Evolutionary conservation across 129 eudicot genomes (phyloP), one percentile per base, ranked within the genome.

Genomic region (Escallonia rubra): DNA sequence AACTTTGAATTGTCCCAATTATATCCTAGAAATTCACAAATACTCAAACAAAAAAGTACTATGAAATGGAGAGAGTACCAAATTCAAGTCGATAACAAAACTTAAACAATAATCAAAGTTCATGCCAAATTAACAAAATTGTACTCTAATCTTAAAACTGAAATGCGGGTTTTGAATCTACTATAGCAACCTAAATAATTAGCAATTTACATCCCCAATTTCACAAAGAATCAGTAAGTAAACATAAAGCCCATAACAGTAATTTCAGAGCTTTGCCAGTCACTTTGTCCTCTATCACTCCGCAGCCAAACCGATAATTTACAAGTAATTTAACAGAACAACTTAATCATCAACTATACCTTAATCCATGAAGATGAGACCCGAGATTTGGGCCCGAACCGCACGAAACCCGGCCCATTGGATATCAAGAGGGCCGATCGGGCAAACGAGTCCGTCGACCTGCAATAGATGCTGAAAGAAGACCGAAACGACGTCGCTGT

Each of bases 401-500:
- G 76, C 15, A 73, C 53, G 9, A 64, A 38, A 72, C 68, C 72
- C 12, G 73, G 71, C 23, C 74, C 58, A 38, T 46, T 57, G 3
- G 74, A 63, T 41, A 42, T 13, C 38, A 59, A 70, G 44, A 61
- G 10, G 0, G 41, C 58, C 5, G 71, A 61, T 66, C 67, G 73
- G 16, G 57, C 56, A 41, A 56, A 14, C 54, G 67, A 63, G 61
- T 71, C 64, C 8, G 79, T 64, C 8, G 83, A 75, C 38, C 69
- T 43, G 57, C 60, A 56, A 64, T 78, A 72, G 41, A 71, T 56
- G 68, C 72, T 65, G 51, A 80, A 70, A 63, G 83, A 80, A 50
- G 96, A 78, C 47, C 90, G 86, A 58, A 90, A 76, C 74, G 74
- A 78, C 66, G 86, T 76, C 0, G 85, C 85, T 56, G 95, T 64